Percentiles rank a stretch among this genome's conserved stretches.
Evolutionary conservation across 441 rosid species (phyloP).

Genomic region (Euphorbia celastroides): DNA sequence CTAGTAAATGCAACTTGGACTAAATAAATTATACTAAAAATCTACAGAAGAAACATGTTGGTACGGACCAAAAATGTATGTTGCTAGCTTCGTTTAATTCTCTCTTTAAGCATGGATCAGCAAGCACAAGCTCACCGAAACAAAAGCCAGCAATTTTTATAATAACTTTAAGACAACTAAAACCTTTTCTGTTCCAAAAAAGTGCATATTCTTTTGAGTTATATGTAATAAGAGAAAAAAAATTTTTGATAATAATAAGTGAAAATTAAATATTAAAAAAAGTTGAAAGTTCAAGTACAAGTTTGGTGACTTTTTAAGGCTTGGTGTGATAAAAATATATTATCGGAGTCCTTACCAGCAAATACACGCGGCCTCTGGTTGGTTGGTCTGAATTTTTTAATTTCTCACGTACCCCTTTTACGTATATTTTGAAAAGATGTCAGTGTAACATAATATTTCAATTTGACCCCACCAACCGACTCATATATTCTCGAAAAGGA

Average conservation of each 20-base stretch:
- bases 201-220: slow-evolving; percentile 31
- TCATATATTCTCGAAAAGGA: slow-evolving; percentile 29
- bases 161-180: not conserved
- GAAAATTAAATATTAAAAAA: not conserved
- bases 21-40: not conserved
- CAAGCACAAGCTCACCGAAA: not conserved
- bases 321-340: slow-evolving; percentile 22
- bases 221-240: not conserved
- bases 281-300: slow-evolving; percentile 3
- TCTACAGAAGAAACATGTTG: not conserved
- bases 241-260: too few species aligned
- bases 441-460: not conserved
- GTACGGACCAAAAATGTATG: not conserved
- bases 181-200: slow-evolving; percentile 11
- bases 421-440: not conserved
- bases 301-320: slow-evolving; percentile 23
- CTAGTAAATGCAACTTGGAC: not conserved
- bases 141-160: not conserved
- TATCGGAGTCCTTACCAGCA: slow-evolving; percentile 27
- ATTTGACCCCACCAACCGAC: slow-evolving; percentile 37
- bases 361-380: slow-evolving; percentile 48
- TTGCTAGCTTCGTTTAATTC: not conserved
- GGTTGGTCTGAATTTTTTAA: slow-evolving; percentile 35
- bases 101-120: not conserved
- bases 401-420: not conserved